Base-by-base conservation (phyloP, 2,329 filamentous ascomycete genomes). In the Fusarium sp. region DNA sequence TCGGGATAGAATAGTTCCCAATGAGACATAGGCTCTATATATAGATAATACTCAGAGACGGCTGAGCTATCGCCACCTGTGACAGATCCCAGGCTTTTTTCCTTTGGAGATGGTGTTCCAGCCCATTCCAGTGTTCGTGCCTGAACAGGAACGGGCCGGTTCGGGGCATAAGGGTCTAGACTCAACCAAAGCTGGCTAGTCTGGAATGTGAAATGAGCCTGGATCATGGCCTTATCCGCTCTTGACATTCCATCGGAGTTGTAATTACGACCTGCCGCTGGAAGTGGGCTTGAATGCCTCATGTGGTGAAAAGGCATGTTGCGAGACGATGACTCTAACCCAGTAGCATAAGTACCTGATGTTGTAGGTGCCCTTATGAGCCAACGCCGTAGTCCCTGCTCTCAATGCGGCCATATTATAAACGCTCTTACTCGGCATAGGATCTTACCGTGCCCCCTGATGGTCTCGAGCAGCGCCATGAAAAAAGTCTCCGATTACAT, bases 251-350 rank as follows among this genome's bases (percentile, higher is more conserved):
- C n/a, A 32, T 5, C 10, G 7, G 1, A 10, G 8, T 3, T 18
- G 10, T 16, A 1, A 34, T 5, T 1, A 10, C 0, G 32, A 9
- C 10, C 4, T 18, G 10, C 8, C 16, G 32, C 16, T 34, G 4
- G 0, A 34, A 18, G 3, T 18, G 21, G 32, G 5, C 32, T 5
- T 10, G 4, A 5, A 21, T 21, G 21, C 21, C 21, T 21, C 23
- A 46, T 46, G 43, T 3, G 16, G 16, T 5, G 7, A 7, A 32
- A 14, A 14, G 30, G 30, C 30, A 32, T 32, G 30, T 7, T 3
- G 30, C 30, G 8, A 14, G 14, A 32, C 2, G 7, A 32, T 30
- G 21, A 21, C 21, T 21, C 4, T 4, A 5, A 5, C 21, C 21
- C 21, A 23, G 21, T 6, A 23, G 21, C 5, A 23, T 2, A 23